phyloP scores from a whole-genome alignment of 768 basidiomycete genomes.

The Russula virescens region DNA sequence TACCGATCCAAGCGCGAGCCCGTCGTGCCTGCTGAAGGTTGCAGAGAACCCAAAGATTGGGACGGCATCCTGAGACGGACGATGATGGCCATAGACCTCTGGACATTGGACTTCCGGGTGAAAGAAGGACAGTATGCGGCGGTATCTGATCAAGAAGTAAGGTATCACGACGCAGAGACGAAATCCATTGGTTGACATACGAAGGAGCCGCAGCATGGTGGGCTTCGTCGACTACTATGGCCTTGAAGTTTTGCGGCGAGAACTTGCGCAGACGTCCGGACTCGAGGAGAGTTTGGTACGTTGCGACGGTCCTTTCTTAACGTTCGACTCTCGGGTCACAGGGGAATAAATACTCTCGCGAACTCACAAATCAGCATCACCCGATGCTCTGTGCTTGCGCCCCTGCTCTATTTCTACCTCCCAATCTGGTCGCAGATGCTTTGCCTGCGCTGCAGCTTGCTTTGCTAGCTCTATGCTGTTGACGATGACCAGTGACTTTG shows the following conservation, averaged over 20 bases:
- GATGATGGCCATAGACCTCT: constrained; percentile 33
- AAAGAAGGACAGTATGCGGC: constrained; percentile 79
- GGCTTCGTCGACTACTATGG: constrained; percentile 86
- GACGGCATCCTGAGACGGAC: constrained; percentile 41
- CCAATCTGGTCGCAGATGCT: constrained; percentile 61
- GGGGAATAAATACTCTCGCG: neutral
- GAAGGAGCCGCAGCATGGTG: constrained; percentile 94
- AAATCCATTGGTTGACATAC: constrained; percentile 39
- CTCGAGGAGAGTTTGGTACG: constrained; percentile 78
- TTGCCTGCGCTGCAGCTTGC: constrained; percentile 75
- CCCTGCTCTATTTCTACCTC: constrained; percentile 93
- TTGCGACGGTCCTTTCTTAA: constrained; percentile 67
- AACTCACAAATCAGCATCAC: constrained; percentile 77
- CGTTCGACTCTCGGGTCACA: neutral
- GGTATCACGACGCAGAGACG: neutral
- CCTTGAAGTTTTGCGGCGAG: constrained; percentile 57
- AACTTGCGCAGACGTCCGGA: constrained; percentile 68
- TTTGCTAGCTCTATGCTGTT: constrained; percentile 85
- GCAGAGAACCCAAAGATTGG: constrained; percentile 94
- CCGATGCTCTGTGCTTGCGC: constrained; percentile 62
- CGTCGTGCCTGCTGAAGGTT: constrained; percentile 90
- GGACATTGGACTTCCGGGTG: constrained; percentile 57
- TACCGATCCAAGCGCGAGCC: constrained; percentile 79
- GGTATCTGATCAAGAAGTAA: constrained; percentile 48
- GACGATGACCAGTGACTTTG: constrained; percentile 73